phyloP scores from a whole-genome alignment of 2,329 filamentous ascomycete species.

The Claviceps pazoutovae region DNA sequence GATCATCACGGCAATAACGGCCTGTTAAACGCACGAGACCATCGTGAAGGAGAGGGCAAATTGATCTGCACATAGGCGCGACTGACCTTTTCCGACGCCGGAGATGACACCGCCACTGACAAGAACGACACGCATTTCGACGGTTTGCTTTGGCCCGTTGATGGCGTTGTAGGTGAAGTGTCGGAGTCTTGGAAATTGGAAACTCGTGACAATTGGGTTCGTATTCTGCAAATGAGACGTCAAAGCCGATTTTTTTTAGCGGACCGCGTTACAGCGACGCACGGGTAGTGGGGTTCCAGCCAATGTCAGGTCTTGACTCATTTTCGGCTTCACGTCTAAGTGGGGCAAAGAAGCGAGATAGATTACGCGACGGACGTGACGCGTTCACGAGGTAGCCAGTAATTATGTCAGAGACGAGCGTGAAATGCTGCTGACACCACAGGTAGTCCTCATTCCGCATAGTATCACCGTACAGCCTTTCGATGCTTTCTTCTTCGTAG shows the following conservation, averaged over 20 bases:
- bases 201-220: neutral
- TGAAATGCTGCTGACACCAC: no score
- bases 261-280: neutral
- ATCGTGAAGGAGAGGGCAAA: neutral
- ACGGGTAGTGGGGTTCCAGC: neutral
- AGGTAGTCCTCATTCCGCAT: no score
- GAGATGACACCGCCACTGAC: conserved; percentile 35
- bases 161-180: neutral
- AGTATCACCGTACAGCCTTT: no score
- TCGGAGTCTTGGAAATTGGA: neutral
- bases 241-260: neutral
- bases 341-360: neutral
- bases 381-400: no score
- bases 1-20: neutral
- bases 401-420: no score
- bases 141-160: neutral
- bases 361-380: no score
- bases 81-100: conserved; percentile 44
- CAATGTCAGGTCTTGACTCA: no score
- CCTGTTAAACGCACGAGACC: neutral
- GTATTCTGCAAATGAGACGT: neutral
- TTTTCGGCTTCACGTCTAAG: neutral
- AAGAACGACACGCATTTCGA: conserved; percentile 17
- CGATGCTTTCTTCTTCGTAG: no score
- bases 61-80: neutral